Evolutionary conservation across 306 rosid genomes (phyloP).

Genomic region (Cicer bijugum): DNA sequence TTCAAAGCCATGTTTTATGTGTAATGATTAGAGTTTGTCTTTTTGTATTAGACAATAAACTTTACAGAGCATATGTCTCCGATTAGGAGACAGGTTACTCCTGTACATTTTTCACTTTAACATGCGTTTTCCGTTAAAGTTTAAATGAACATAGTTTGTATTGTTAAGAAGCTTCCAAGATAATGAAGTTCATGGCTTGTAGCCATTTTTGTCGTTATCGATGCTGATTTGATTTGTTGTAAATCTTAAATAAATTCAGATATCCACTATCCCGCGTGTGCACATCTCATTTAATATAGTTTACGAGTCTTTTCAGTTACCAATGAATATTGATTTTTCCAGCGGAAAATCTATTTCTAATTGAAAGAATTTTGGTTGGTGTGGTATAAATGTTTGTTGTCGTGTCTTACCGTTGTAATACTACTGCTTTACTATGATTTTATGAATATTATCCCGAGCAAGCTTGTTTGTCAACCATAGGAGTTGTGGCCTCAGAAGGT

Average conservation of each 20-base stretch:
- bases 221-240: not conserved
- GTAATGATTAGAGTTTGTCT: slow-evolving; percentile 6
- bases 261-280: slow-evolving; percentile 5
- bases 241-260: not conserved
- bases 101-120: slow-evolving; percentile 36
- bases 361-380: slow-evolving; percentile 26
- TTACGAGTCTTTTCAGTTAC: slow-evolving; percentile 27
- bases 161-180: slow-evolving; percentile 5
- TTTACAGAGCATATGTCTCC: slow-evolving; percentile 45
- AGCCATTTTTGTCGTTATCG: slow-evolving; percentile 26
- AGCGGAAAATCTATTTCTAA: slow-evolving; percentile 22
- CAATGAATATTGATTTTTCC: slow-evolving; percentile 6
- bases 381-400: slow-evolving; percentile 20
- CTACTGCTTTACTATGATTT: slow-evolving; percentile 15
- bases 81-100: slow-evolving; percentile 33
- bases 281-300: slow-evolving; percentile 19
- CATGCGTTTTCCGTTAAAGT: slow-evolving; percentile 34
- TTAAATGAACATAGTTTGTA: slow-evolving; percentile 16
- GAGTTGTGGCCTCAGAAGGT: not conserved
- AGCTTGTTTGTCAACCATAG: slow-evolving; percentile 4
- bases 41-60: slow-evolving; percentile 29
- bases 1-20: slow-evolving; percentile 26
- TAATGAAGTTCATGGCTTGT: slow-evolving; percentile 1
- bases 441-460: slow-evolving; percentile 12
- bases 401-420: not conserved